Evolutionary conservation across 192 early-diverging fungal species (phyloP).

Genomic region (Podila epicladia): DNA sequence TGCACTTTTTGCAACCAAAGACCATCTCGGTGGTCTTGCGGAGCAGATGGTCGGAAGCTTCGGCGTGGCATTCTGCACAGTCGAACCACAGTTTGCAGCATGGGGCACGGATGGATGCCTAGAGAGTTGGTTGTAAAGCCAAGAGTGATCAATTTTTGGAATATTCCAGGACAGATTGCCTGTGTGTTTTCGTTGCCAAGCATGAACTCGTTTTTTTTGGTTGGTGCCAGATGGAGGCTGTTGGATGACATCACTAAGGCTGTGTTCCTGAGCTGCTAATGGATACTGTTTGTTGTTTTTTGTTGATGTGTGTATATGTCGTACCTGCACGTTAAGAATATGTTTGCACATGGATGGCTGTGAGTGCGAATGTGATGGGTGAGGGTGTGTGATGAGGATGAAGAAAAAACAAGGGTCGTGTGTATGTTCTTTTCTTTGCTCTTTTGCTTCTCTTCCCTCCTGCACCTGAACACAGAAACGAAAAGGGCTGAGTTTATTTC

Average conservation of each 20-base stretch:
- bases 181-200: not conserved
- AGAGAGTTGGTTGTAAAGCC: constrained; percentile 2
- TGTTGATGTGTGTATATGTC: not conserved
- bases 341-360: constrained; percentile 89
- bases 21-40: constrained; percentile 90
- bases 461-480: not conserved
- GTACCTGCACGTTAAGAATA: constrained; percentile 95
- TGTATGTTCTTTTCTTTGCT: not conserved
- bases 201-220: no score
- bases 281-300: no score
- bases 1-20: constrained; percentile 98
- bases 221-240: no score
- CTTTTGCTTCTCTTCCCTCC: not conserved
- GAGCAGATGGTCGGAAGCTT: constrained; percentile 77
- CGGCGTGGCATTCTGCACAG: constrained; percentile 95
- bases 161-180: not conserved
- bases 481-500: not conserved
- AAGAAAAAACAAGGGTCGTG: not conserved
- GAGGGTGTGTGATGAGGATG: not conserved
- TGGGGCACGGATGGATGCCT: constrained; percentile 90
- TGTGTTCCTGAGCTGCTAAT: no score
- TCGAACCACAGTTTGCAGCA: constrained; percentile 98
- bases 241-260: no score
- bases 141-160: not conserved
- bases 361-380: not conserved